phyloP scores from a whole-genome alignment of 108 stramenopile genomes.

The Chaetoceros tenuissimus region DNA sequence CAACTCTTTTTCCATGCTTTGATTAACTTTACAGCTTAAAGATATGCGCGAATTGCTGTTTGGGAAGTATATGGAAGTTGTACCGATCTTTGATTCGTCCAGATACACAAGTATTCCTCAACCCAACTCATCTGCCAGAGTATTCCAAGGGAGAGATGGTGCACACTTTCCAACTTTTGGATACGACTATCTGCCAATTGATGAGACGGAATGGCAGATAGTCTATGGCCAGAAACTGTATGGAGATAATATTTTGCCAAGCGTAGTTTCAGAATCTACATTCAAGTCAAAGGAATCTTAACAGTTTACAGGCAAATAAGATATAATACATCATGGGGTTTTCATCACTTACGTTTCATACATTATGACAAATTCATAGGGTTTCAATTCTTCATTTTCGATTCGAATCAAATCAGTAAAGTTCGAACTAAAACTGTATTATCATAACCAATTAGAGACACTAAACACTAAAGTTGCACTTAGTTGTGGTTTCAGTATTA shows the following conservation, averaged over 20 bases:
- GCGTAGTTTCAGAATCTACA: neutral
- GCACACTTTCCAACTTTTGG: neutral
- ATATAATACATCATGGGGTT: too few species aligned
- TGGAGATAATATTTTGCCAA: neutral
- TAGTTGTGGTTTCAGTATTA: too few species aligned
- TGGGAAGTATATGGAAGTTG: conserved; percentile 22
- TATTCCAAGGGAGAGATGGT: conserved; percentile 4
- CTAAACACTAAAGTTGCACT: too few species aligned
- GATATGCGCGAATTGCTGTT: conserved; percentile 24
- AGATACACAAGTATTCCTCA: conserved; percentile 20
- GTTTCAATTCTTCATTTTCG: too few species aligned
- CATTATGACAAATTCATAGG: too few species aligned
- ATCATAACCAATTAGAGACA: too few species aligned
- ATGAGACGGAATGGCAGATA: neutral
- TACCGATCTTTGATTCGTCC: conserved; percentile 23
- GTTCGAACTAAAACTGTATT: too few species aligned
- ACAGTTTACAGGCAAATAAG: too few species aligned
- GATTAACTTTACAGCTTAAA: conserved; percentile 7
- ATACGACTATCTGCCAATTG: neutral
- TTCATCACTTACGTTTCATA: too few species aligned
- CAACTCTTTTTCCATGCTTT: neutral
- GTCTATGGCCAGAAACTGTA: neutral
- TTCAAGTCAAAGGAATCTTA: neutral
- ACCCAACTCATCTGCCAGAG: conserved; percentile 24
- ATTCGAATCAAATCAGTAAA: too few species aligned